phyloP scores from a whole-genome alignment of 305 asterid genomes.

The Petunia hybrid region DNA sequence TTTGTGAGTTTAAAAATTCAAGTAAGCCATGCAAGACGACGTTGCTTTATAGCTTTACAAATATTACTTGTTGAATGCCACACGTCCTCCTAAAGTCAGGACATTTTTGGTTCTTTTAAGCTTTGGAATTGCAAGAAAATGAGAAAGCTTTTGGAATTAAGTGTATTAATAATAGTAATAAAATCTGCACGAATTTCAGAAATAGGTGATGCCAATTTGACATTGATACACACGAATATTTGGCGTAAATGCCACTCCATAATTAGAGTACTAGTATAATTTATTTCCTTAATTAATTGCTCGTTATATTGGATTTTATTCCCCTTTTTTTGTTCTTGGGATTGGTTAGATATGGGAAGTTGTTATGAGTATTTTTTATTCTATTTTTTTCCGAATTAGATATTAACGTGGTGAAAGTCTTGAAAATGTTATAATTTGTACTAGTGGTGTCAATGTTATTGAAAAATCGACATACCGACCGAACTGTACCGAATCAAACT shows the following conservation, averaged over 20 bases:
- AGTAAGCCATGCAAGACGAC: conserved; percentile 18
- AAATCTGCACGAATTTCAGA: neutral
- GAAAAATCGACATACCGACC: no score
- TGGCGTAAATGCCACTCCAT: conserved; percentile 17
- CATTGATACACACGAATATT: conserved; percentile 16
- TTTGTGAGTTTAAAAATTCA: neutral
- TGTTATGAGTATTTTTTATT: neutral
- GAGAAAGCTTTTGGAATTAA: neutral
- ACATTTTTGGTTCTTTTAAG: neutral
- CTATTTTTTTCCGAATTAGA: neutral
- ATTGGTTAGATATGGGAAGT: neutral
- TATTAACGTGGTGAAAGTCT: neutral
- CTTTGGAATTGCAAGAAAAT: neutral
- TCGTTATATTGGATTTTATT: conserved; percentile 9
- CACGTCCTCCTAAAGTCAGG: neutral
- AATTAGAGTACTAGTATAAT: neutral
- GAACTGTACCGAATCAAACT: no score
- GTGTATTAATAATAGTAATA: neutral
- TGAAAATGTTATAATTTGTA: no score
- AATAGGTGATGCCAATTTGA: neutral
- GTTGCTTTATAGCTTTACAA: neutral
- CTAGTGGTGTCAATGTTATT: no score
- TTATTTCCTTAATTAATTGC: neutral
- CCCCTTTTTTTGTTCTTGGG: neutral
- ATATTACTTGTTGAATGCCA: conserved; percentile 3